Evolutionary conservation across 208 protist species (phyloP).

Genomic region (Leishmania braziliensis): DNA sequence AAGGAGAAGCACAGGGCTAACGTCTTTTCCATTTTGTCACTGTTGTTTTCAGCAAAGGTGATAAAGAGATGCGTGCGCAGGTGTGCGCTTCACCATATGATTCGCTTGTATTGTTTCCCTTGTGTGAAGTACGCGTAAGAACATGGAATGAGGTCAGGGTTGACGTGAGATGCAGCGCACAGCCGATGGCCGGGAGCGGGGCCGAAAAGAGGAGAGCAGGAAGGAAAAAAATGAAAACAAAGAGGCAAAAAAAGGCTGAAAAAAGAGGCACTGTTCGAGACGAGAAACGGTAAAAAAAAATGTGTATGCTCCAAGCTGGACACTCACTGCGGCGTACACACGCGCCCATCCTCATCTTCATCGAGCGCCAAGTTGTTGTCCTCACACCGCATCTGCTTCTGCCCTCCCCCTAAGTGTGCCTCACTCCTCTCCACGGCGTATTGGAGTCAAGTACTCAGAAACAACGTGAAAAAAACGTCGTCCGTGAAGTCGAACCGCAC

Average conservation of each 20-base stretch:
- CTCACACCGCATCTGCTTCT: neutral
- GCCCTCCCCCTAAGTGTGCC: no score
- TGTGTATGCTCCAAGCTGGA: no score
- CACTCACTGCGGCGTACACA: conserved; percentile 1
- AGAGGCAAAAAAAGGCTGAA: neutral
- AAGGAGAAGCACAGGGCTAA: neutral
- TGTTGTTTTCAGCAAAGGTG: neutral
- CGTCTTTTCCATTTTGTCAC: neutral
- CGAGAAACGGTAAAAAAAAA: no score
- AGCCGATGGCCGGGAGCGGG: neutral
- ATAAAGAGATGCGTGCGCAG: neutral
- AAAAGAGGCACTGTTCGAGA: no score
- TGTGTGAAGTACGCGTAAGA: neutral
- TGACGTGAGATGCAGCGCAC: neutral
- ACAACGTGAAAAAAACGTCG: no score
- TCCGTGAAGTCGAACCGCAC: no score
- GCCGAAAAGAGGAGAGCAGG: neutral
- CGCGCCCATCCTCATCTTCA: neutral
- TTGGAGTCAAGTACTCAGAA: no score
- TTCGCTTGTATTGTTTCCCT: no score
- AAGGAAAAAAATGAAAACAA: neutral
- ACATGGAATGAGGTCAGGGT: neutral
- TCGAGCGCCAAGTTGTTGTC: neutral
- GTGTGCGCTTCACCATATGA: neutral
- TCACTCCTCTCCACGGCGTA: no score